These are phyloP conservation scores for Oryza australiensis DNA, from an alignment of 176 grass and related monocot genomes.

Conservation along the genomic window DNA sequence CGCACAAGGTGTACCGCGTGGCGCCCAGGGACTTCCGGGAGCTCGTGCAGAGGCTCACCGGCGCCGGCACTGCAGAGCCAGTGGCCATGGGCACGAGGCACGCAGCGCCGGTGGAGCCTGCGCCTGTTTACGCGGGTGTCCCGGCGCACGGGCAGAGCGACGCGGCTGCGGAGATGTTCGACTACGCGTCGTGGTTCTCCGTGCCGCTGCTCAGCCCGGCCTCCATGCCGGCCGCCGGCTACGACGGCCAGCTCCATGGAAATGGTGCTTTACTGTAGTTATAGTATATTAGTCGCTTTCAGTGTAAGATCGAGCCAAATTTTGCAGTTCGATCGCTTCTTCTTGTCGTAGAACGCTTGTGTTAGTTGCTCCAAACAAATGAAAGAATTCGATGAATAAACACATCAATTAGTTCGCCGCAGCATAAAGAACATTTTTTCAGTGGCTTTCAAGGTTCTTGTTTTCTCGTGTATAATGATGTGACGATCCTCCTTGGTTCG, in stretches of 20 bases:
- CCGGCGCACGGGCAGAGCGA: background rate
- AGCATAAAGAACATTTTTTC: background rate
- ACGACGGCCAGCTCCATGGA: slow-evolving; percentile 20
- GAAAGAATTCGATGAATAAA: background rate
- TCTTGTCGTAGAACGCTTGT: background rate
- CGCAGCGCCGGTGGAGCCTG: background rate
- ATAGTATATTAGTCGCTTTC: background rate
- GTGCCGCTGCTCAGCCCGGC: slow-evolving; percentile 56
- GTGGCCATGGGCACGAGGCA: background rate
- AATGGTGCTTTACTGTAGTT: slow-evolving; percentile 6
- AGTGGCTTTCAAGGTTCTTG: background rate
- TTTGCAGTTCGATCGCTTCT: background rate
- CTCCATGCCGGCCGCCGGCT: slow-evolving; percentile 36
- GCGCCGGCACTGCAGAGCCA: slow-evolving; percentile 9
- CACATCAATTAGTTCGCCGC: background rate
- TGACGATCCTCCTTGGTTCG: background rate
- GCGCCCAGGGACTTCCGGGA: slow-evolving; percentile 55
- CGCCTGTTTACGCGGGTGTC: background rate
- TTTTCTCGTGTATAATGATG: background rate
- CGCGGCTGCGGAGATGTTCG: slow-evolving; percentile 6
- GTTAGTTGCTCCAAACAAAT: background rate
- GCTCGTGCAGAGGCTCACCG: slow-evolving; percentile 69
- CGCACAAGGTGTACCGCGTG: slow-evolving; percentile 60
- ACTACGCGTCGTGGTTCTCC: slow-evolving; percentile 53
- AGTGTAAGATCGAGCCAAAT: background rate